These are phyloP conservation scores for Mortierella sp. DNA, from an alignment of 371 early-diverging fungal genomes.

Conservation along the genomic window DNA sequence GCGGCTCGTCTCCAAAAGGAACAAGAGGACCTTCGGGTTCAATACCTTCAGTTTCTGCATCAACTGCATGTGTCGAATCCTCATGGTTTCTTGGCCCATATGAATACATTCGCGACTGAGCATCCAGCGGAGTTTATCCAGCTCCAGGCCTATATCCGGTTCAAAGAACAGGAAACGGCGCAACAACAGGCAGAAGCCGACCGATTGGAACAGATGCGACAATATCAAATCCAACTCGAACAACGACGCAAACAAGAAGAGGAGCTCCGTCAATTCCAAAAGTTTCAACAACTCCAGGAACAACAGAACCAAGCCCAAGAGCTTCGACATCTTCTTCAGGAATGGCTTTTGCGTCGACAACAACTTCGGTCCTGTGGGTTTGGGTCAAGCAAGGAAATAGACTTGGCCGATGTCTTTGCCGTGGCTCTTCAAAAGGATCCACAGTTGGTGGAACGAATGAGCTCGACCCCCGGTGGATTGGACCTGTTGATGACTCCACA, in stretches of 20 bases:
- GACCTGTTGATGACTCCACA: conserved; percentile 31
- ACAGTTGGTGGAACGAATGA: conserved; percentile 34
- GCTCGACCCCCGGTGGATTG: conserved; percentile 18
- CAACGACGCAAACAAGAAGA: conserved; percentile 33
- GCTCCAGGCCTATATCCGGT: conserved; percentile 45
- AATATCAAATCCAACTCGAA: conserved; percentile 45
- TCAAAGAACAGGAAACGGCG: conserved; percentile 28
- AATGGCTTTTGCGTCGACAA: conserved; percentile 43
- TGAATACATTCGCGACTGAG: conserved; percentile 49
- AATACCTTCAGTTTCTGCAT: conserved; percentile 49
- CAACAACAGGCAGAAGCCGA: conserved; percentile 36
- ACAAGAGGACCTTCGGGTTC: conserved; percentile 47
- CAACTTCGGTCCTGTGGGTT: conserved; percentile 16
- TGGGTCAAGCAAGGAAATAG: conserved; percentile 13
- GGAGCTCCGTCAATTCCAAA: conserved; percentile 24
- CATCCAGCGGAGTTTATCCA: conserved; percentile 47
- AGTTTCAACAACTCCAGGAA: conserved; percentile 24
- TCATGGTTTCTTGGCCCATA: conserved; percentile 43
- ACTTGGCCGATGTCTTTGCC: conserved; percentile 50
- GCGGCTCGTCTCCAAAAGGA: conserved; percentile 44
- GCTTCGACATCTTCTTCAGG: conserved; percentile 39
- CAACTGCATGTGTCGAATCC: conserved; percentile 39
- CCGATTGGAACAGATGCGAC: conserved; percentile 43
- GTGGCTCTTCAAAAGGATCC: conserved; percentile 47
- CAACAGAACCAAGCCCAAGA: conserved; percentile 30